Evolutionary conservation across 306 rosid genomes (phyloP).

Genomic region (Boehmeria nivea): DNA sequence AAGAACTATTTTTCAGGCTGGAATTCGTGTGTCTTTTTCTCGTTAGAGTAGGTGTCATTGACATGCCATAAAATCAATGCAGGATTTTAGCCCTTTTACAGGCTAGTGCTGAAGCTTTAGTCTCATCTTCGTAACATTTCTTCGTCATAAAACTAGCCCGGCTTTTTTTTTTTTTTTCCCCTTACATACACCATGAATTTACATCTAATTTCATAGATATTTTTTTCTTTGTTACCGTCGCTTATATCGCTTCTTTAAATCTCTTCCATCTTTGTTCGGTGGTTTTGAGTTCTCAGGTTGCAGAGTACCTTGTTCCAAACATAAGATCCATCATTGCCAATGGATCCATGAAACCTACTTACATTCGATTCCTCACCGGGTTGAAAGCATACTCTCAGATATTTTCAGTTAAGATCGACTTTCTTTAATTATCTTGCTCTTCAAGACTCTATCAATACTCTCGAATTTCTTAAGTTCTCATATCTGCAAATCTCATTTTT

Average conservation of each 20-base stretch:
- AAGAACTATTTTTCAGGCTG: slow-evolving; percentile 16
- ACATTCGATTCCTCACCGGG: slow-evolving; percentile 87
- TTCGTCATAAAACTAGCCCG: too few species aligned
- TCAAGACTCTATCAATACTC: not conserved
- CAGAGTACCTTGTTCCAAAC: slow-evolving; percentile 77
- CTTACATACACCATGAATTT: too few species aligned
- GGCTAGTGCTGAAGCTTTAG: too few species aligned
- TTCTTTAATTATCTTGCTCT: not conserved
- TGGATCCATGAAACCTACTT: slow-evolving; percentile 72
- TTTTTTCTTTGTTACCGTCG: too few species aligned
- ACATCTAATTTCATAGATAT: too few species aligned
- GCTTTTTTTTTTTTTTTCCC: too few species aligned
- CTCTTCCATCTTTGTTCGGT: not conserved
- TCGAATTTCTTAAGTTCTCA: slow-evolving; percentile 7
- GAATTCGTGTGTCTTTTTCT: not conserved
- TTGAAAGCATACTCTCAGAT: slow-evolving; percentile 87
- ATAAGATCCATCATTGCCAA: slow-evolving; percentile 59
- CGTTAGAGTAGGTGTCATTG: too few species aligned
- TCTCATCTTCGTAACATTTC: too few species aligned
- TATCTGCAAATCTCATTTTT: not conserved
- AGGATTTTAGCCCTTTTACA: too few species aligned
- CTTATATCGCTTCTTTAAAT: too few species aligned
- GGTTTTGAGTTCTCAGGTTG: slow-evolving; percentile 52
- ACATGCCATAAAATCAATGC: too few species aligned
- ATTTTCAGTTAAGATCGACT: slow-evolving; percentile 68